These are phyloP conservation scores for Filosporella fistucella DNA, from an alignment of 495 filamentous ascomycete species.

Conservation along the genomic window DNA sequence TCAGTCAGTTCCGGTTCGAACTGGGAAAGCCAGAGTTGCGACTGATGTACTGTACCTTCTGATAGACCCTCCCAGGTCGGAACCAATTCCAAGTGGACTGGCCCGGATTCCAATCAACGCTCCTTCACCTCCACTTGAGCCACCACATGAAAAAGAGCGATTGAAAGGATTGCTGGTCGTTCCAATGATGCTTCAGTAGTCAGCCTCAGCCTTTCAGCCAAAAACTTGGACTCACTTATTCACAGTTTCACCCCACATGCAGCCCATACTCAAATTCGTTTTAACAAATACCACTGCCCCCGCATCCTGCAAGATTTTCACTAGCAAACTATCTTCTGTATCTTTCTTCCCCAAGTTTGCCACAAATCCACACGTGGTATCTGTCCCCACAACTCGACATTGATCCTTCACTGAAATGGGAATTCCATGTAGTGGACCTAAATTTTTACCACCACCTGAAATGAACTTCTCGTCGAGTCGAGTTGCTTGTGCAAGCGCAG, in stretches of 20 bases:
- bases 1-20: constrained; percentile 31
- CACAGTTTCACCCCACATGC: constrained; percentile 26
- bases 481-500: no score
- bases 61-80: constrained; percentile 50
- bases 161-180: constrained; percentile 47
- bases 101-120: constrained; percentile 51
- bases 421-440: constrained; percentile 62
- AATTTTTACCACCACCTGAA: constrained; percentile 32
- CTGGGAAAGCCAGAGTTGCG: constrained; percentile 61
- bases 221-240: constrained; percentile 36
- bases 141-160: constrained; percentile 44
- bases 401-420: constrained; percentile 68
- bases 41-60: constrained; percentile 54
- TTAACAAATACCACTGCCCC: constrained; percentile 48
- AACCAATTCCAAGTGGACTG: constrained; percentile 52
- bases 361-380: constrained; percentile 41
- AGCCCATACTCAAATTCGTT: constrained; percentile 36
- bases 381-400: constrained; percentile 50
- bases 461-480: no score
- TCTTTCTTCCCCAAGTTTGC: constrained; percentile 36
- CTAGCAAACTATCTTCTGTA: constrained; percentile 36
- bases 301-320: constrained; percentile 39
- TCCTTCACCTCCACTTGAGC: constrained; percentile 55
- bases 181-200: constrained; percentile 25
- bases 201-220: constrained; percentile 19